phyloP scores from a whole-genome alignment of 2,329 filamentous ascomycete species.

The Berkeleyomyces rouxiae region DNA sequence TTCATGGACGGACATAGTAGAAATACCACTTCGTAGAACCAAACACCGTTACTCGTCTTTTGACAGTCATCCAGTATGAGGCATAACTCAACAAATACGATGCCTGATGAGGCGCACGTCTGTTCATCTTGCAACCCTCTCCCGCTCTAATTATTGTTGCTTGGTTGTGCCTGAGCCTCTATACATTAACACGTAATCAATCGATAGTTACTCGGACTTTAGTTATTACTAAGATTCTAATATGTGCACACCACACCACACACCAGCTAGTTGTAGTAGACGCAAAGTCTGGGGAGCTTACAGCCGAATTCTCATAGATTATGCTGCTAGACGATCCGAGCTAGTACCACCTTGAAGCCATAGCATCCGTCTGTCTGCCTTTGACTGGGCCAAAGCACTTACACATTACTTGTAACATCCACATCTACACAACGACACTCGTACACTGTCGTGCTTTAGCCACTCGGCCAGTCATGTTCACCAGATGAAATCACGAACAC shows the following conservation, averaged over 20 bases:
- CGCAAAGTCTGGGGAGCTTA: background rate
- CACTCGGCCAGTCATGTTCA: background rate
- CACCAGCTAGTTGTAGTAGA: background rate
- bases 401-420: background rate
- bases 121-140: background rate
- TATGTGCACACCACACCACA: too few species aligned
- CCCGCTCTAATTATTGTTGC: background rate
- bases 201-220: too few species aligned
- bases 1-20: too few species aligned
- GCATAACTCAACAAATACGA: background rate
- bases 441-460: too few species aligned
- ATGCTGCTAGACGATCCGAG: background rate
- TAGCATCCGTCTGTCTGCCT: background rate
- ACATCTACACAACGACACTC: background rate
- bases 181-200: background rate
- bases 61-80: background rate
- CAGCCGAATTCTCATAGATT: background rate
- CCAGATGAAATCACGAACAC: background rate
- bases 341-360: background rate
- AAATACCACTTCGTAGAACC: too few species aligned
- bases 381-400: background rate
- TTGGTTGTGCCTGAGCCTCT: background rate
- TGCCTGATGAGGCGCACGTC: background rate
- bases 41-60: background rate
- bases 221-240: too few species aligned